phyloP scores from a whole-genome alignment of 2,329 filamentous ascomycete genomes.

The Exophiala alcalophila region DNA sequence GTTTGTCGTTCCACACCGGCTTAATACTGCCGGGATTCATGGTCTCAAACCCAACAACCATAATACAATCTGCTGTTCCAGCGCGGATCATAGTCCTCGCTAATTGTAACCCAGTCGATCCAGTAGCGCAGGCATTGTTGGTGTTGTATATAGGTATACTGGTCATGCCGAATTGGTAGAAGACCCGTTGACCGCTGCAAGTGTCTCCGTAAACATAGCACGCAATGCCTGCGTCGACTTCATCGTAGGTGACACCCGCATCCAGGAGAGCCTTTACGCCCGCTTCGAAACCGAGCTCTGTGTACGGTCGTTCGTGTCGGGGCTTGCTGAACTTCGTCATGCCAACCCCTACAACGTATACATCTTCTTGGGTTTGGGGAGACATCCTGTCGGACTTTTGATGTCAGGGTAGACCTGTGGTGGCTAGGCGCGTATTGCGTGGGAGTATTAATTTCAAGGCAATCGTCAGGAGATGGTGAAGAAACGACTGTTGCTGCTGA shows the following conservation, averaged over 20 bases:
- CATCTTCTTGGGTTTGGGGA: no score
- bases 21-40: slow-evolving; percentile 88
- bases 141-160: slow-evolving; percentile 88
- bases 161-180: slow-evolving; percentile 98
- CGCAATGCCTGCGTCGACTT: slow-evolving; percentile 87
- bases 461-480: no score
- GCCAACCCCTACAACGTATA: slow-evolving; percentile 92
- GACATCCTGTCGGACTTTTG: no score
- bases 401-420: no score
- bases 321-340: slow-evolving; percentile 91
- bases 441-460: no score
- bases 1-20: slow-evolving; percentile 77
- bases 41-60: slow-evolving; percentile 96
- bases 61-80: slow-evolving; percentile 78
- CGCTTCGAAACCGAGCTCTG: slow-evolving; percentile 35
- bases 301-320: slow-evolving; percentile 31
- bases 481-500: no score
- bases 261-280: slow-evolving; percentile 50
- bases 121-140: slow-evolving; percentile 97
- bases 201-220: slow-evolving; percentile 98
- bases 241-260: slow-evolving; percentile 91
- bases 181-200: slow-evolving; percentile 90
- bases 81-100: slow-evolving; percentile 73
- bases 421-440: no score
- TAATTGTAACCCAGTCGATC: slow-evolving; percentile 82